Percentiles rank a stretch among this genome's conserved stretches.
phyloP scores from a whole-genome alignment of 768 basidiomycete species.

The Mrakia frigida region DNA sequence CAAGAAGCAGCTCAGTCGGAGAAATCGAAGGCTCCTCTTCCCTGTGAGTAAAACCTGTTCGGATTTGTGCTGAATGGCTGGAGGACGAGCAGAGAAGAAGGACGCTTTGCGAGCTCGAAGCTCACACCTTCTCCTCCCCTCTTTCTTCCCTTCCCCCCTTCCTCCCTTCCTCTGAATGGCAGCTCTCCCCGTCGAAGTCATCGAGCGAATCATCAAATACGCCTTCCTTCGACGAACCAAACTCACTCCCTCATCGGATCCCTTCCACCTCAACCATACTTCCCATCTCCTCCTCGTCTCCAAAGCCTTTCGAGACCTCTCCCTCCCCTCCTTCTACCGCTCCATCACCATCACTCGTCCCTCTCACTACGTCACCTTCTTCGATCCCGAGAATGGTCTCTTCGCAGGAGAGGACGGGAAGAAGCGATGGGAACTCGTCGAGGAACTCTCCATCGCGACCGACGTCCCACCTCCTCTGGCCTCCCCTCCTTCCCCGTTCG shows the following conservation, averaged over 20 bases:
- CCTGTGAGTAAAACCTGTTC: no score
- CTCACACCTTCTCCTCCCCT: no score
- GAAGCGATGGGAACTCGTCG: neutral
- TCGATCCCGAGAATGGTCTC: neutral
- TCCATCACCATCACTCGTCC: conserved; percentile 3
- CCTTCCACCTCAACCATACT: neutral
- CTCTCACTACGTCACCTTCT: neutral
- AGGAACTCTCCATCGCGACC: neutral
- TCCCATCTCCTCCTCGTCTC: conserved; percentile 1
- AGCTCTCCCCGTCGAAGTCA: neutral
- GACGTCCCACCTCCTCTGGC: neutral
- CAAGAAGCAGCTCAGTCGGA: no score
- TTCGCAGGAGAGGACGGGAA: neutral
- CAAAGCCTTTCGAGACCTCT: neutral
- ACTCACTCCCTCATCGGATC: conserved; percentile 1
- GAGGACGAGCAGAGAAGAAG: no score
- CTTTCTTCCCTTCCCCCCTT: no score
- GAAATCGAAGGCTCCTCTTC: no score
- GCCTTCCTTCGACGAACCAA: neutral
- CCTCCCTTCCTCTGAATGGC: neutral
- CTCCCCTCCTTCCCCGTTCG: neutral
- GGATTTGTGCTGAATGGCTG: no score
- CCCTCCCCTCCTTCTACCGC: neutral
- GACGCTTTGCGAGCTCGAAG: no score
- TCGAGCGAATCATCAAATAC: neutral